Percentiles rank a stretch among this genome's conserved stretches.
Conservation (phyloP, 768 basidiomycete species). For the Hypsizygus marmoreus region DNA sequence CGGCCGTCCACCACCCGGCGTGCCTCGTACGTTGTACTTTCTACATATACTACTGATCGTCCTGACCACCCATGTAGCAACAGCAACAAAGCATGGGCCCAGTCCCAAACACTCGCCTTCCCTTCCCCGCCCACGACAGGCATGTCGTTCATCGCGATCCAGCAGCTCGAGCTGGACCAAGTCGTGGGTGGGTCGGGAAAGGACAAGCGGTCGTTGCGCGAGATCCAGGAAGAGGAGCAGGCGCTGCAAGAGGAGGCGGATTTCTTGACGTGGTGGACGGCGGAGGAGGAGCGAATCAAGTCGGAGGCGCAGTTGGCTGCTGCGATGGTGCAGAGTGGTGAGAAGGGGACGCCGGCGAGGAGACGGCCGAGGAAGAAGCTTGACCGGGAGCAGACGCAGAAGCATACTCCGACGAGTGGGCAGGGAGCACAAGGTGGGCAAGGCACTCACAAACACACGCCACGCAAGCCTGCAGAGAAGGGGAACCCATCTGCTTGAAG, state of each 20-base stretch:
- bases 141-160: slow-evolving; percentile 83
- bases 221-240: slow-evolving; percentile 87
- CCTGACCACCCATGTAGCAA: no score
- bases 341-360: neutral
- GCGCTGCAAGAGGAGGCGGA: slow-evolving; percentile 69
- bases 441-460: no score
- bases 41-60: neutral
- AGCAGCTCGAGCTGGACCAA: slow-evolving; percentile 71
- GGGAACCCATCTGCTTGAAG: neutral
- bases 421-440: slow-evolving; percentile 3
- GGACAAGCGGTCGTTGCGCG: slow-evolving; percentile 64
- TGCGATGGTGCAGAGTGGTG: neutral
- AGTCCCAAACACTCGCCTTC: slow-evolving; percentile 1
- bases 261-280: slow-evolving; percentile 89
- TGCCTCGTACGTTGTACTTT: slow-evolving; percentile 46
- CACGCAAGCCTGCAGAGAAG: neutral
- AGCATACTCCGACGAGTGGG: slow-evolving; percentile 1
- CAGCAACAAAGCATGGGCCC: slow-evolving; percentile 64
- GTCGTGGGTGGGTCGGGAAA: slow-evolving; percentile 35
- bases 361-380: slow-evolving; percentile 1
- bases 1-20: slow-evolving; percentile 37
- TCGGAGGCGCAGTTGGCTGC: slow-evolving; percentile 34
- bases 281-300: slow-evolving; percentile 74
- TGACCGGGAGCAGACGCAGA: neutral
- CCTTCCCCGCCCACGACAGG: slow-evolving; percentile 36